Conservation (phyloP, 2,329 filamentous ascomycete genomes). For the Whalleya microplaca region DNA sequence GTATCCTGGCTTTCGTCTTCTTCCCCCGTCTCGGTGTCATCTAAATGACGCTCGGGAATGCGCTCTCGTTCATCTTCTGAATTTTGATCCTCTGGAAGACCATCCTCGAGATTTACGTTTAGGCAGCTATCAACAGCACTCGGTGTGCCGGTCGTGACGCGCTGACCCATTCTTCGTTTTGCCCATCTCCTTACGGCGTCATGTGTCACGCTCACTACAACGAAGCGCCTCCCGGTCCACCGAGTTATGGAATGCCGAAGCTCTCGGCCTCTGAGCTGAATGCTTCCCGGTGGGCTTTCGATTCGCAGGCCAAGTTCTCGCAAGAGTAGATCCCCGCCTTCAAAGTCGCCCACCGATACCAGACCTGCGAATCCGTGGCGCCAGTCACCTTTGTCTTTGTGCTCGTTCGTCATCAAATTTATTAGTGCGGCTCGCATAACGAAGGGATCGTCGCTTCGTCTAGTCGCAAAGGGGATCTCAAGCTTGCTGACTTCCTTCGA, state of each 20-base stretch:
- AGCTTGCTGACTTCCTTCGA: not conserved
- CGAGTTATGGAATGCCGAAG: conserved; percentile 7
- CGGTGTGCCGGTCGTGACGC: not conserved
- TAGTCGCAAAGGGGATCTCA: conserved; percentile 3
- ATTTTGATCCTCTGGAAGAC: not conserved
- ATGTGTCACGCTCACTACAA: conserved; percentile 5
- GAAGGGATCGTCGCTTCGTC: not conserved
- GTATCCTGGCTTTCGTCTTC: too few relatives aligned
- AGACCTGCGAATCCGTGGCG: not conserved
- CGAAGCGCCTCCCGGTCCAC: conserved; percentile 8
- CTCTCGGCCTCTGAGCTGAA: conserved; percentile 8
- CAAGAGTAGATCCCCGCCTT: not conserved
- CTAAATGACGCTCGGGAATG: not conserved
- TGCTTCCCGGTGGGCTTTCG: not conserved
- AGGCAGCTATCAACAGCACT: not conserved
- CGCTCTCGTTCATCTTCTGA: not conserved
- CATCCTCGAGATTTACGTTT: not conserved
- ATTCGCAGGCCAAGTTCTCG: conserved; percentile 3
- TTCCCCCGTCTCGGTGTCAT: too few relatives aligned
- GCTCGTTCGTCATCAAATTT: conserved; percentile 12
- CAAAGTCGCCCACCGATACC: not conserved
- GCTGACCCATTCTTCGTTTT: not conserved
- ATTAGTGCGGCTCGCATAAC: conserved; percentile 1
- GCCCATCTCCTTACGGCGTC: conserved; percentile 8
- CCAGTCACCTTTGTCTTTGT: not conserved